Conservation (phyloP, 1,139 yeast species). For the Hansenula anomala region DNA sequence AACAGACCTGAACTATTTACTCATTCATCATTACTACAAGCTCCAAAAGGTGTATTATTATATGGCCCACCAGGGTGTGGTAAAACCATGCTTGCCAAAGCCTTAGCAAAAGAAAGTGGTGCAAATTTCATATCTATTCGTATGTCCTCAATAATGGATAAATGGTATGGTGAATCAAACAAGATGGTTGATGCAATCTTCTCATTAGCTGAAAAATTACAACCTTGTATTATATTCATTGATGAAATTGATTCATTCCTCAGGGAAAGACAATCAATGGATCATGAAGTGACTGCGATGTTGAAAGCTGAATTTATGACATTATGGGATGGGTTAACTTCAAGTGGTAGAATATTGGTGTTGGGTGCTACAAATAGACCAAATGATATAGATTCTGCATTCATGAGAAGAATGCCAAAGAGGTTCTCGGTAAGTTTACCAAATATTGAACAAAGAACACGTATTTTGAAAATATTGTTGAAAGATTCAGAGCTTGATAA, state of each 20-base stretch:
- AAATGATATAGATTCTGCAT: slow-evolving; percentile 87
- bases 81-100: slow-evolving; percentile 95
- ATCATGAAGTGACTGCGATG: slow-evolving; percentile 95
- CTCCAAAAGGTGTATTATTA: slow-evolving; percentile 91
- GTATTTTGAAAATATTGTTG: slow-evolving; percentile 64
- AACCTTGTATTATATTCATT: slow-evolving; percentile 92
- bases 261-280: slow-evolving; percentile 77
- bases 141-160: slow-evolving; percentile 95
- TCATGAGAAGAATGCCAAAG: slow-evolving; percentile 89
- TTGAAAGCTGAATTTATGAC: slow-evolving; percentile 97
- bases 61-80: slow-evolving; percentile 99
- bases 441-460: slow-evolving; percentile 56
- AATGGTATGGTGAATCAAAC: slow-evolving; percentile 97
- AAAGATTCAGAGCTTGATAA: slow-evolving; percentile 58
- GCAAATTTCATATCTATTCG: slow-evolving; percentile 90
- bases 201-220: slow-evolving; percentile 81
- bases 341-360: slow-evolving; percentile 75
- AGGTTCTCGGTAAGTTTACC: slow-evolving; percentile 81
- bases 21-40: slow-evolving; percentile 64
- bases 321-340: slow-evolving; percentile 87
- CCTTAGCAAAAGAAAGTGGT: slow-evolving; percentile 86
- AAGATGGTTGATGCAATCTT: slow-evolving; percentile 92
- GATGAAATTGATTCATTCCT: slow-evolving; percentile 96
- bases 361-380: slow-evolving; percentile 96
- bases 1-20: slow-evolving; percentile 52